Base-by-base conservation (phyloP, 2,329 filamentous ascomycete genomes). In the Beauveria sp. region DNA sequence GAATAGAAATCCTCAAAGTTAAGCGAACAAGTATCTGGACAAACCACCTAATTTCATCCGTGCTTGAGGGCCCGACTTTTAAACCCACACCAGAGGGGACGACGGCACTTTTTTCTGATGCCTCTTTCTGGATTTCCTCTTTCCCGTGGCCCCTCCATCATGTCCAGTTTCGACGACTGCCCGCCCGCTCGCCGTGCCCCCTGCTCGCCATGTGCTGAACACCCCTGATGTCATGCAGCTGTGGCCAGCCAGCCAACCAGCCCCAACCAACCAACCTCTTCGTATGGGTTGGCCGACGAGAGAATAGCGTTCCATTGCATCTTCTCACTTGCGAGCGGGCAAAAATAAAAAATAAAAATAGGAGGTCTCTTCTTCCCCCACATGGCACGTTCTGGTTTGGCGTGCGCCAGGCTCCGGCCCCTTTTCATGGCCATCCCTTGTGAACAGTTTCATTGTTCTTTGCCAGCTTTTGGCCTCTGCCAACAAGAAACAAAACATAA, bases 121-220 rank as follows among this genome's bases (percentile, higher is more conserved):
- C 30, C 30, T 34, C 9, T 34, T 9, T 34, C 30, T 34, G 1
- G 12, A 3, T 12, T 12, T 34, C 28, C 30, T 34, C 30, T 34
- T 12, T 34, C 30, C 30, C 30, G 10, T 34, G 30, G 30, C 28
- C 28, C 20, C 43, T 16, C 52, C 40, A 46, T 45, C 6, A 43
- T 45, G 22, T 58, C 28, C 34, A 40, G n/a, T 43, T 42, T 47
- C 10, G 24, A 50, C 46, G 16, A 18, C 38, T 28, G 34, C 30
- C 22, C 22, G 56, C 50, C 14, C 6, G 24, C 47, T 20, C 26
- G 12, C 43, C 46, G n/a, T 28, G n/a, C 14, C 56, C 56, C 56
- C 56, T 58, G 56, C 46, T 51, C 34, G 56, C 56, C 56, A 58
- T 58, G 56, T 58, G 46, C 46, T 51, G 46, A 34, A 5, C 56